Percentiles rank a stretch among this genome's conserved stretches.
Evolutionary conservation across 192 early-diverging fungal species (phyloP).

Genomic region (Rhizophlyctis rosea): DNA sequence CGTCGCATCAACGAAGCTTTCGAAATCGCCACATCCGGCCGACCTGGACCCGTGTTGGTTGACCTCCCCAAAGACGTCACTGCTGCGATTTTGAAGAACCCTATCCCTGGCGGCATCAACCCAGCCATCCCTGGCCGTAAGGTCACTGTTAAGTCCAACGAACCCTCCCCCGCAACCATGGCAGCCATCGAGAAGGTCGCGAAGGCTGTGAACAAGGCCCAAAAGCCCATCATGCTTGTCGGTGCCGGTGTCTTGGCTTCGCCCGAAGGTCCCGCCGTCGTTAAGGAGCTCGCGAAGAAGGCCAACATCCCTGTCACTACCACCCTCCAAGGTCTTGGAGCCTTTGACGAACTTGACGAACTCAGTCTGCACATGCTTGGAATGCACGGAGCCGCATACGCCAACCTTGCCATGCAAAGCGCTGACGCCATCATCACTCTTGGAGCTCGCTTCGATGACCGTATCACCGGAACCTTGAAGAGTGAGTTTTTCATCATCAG

Average conservation of each 20-base stretch:
- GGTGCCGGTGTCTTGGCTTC: constrained; percentile 86
- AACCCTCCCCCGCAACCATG: constrained; percentile 47
- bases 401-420: constrained; percentile 96
- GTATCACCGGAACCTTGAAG: constrained; percentile 88
- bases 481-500: constrained; percentile 15
- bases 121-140: constrained; percentile 72
- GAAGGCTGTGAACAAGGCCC: constrained; percentile 80
- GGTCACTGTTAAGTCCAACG: constrained; percentile 38
- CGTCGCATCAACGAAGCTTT: constrained; percentile 98
- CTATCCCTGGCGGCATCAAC: constrained; percentile 61
- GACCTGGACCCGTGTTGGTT: constrained; percentile 95
- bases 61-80: constrained; percentile 99
- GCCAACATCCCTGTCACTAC: constrained; percentile 97
- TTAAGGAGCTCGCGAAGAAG: constrained; percentile 79
- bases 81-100: constrained; percentile 76
- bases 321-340: constrained; percentile 89
- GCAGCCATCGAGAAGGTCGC: constrained; percentile 69
- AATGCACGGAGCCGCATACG: constrained; percentile 98
- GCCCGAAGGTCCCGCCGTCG: constrained; percentile 75
- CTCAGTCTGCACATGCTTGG: constrained; percentile 95
- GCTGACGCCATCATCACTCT: constrained; percentile 93
- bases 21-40: constrained; percentile 90
- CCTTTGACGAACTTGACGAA: constrained; percentile 89
- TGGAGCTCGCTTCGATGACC: constrained; percentile 97
- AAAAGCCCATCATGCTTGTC: constrained; percentile 92